Evolutionary conservation across 2,329 filamentous ascomycete genomes (phyloP).

Genomic region (Byssochlamys sp.): DNA sequence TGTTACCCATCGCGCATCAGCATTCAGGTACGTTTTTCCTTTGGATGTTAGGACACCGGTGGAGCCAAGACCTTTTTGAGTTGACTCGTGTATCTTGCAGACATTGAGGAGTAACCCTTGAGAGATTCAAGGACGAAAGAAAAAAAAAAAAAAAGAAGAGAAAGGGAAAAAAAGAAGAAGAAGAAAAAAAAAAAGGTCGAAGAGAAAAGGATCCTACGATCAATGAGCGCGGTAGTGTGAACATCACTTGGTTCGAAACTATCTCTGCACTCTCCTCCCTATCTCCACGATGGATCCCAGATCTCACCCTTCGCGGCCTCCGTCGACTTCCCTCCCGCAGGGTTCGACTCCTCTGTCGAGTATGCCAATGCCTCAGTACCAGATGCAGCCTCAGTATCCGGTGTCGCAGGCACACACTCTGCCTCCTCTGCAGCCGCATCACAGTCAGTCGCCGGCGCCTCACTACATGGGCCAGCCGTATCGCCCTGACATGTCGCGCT

Average conservation of each 20-base stretch:
- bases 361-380: constrained; percentile 39
- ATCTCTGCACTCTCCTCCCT: constrained; percentile 6
- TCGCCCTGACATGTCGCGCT: constrained; percentile 34
- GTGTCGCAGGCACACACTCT: constrained; percentile 37
- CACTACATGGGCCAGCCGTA: constrained; percentile 36
- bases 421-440: constrained; percentile 38
- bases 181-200: neutral
- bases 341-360: constrained; percentile 36
- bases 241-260: constrained; percentile 4
- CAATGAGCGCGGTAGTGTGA: constrained; percentile 28
- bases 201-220: constrained; percentile 9
- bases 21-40: neutral
- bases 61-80: neutral
- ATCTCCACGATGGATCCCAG: constrained; percentile 31
- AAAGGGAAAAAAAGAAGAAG: too few relatives aligned
- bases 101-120: neutral
- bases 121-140: neutral
- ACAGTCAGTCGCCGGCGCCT: constrained; percentile 34
- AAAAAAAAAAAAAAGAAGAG: neutral
- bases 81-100: neutral
- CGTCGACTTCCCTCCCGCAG: constrained; percentile 37
- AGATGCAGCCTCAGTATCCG: constrained; percentile 37
- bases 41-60: neutral
- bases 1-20: neutral
- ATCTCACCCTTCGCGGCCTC: constrained; percentile 34